These are phyloP conservation scores for Fraxinus floribunda DNA, from an alignment of 305 asterid genomes.

Conservation along the genomic window DNA sequence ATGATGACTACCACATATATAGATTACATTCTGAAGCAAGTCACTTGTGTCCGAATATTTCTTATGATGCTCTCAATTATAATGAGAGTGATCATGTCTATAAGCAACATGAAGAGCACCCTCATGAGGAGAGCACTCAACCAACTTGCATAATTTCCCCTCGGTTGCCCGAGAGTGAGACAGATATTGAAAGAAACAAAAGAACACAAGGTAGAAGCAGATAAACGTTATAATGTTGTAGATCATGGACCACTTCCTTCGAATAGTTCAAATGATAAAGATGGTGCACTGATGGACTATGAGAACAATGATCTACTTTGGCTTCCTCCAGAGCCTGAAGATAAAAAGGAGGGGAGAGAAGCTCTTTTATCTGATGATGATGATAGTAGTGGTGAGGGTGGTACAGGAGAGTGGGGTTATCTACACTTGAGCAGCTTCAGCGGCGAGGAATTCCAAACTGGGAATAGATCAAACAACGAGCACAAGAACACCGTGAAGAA, in stretches of 20 bases:
- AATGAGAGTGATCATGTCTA: slow-evolving; percentile 39
- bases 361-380: slow-evolving; percentile 52
- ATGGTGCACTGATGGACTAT: slow-evolving; percentile 56
- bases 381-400: slow-evolving; percentile 48
- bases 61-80: slow-evolving; percentile 35
- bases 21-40: slow-evolving; percentile 48
- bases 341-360: slow-evolving; percentile 70
- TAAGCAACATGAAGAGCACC: slow-evolving; percentile 36
- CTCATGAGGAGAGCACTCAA: slow-evolving; percentile 40
- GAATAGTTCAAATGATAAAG: slow-evolving; percentile 36
- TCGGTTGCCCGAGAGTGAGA: slow-evolving; percentile 40
- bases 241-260: slow-evolving; percentile 31
- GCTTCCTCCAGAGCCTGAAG: slow-evolving; percentile 84
- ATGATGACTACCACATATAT: slow-evolving; percentile 53
- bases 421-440: slow-evolving; percentile 52
- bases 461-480: slow-evolving; percentile 62
- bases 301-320: slow-evolving; percentile 65
- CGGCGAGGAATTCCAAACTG: slow-evolving; percentile 50
- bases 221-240: slow-evolving; percentile 32
- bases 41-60: slow-evolving; percentile 34
- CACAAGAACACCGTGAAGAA: slow-evolving; percentile 62
- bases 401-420: slow-evolving; percentile 71
- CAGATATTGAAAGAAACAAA: slow-evolving; percentile 36
- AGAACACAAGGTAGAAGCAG: slow-evolving; percentile 39
- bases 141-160: slow-evolving; percentile 32